Evolutionary conservation across 2,329 filamentous ascomycete species (phyloP).

Genomic region (Fusarium albosuccineum): DNA sequence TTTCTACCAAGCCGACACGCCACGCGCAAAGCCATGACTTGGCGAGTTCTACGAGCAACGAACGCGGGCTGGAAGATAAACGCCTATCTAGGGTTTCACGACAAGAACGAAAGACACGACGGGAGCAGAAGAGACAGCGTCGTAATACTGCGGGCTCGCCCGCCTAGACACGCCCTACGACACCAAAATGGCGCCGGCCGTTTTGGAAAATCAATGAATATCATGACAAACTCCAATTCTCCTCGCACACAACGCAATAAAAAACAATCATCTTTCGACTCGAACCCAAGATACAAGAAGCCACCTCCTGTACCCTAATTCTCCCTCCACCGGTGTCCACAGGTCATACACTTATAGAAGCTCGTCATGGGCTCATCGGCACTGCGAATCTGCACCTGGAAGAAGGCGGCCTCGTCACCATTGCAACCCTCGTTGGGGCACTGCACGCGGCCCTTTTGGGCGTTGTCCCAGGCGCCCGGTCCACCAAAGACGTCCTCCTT

Average conservation of each 20-base stretch:
- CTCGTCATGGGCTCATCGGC: conserved; percentile 99
- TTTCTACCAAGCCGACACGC: conserved; percentile 4
- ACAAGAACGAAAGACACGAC: background rate
- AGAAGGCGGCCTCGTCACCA: conserved; percentile 89
- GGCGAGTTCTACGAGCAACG: background rate
- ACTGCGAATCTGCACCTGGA: conserved; percentile 96
- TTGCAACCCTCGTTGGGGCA: conserved; percentile 86
- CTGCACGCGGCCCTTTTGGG: conserved; percentile 85
- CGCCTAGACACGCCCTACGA: background rate
- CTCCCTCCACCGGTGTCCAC: conserved; percentile 75
- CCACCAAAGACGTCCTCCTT: conserved; percentile 92
- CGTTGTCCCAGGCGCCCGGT: conserved; percentile 89
- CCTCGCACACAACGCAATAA: conserved; percentile 30
- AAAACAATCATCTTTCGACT: conserved; percentile 15
- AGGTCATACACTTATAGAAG: conserved; percentile 87
- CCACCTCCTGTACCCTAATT: conserved; percentile 57
- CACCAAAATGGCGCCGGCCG: background rate
- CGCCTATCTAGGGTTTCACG: background rate
- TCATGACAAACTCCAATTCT: conserved; percentile 34
- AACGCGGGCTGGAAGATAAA: background rate
- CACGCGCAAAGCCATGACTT: background rate
- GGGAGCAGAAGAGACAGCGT: background rate
- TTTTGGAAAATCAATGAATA: conserved; percentile 21
- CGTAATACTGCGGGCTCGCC: background rate
- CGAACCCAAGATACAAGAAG: conserved; percentile 18